Conservation (phyloP, 2,329 filamentous ascomycete species). For the Hymenoscyphus repandus region DNA sequence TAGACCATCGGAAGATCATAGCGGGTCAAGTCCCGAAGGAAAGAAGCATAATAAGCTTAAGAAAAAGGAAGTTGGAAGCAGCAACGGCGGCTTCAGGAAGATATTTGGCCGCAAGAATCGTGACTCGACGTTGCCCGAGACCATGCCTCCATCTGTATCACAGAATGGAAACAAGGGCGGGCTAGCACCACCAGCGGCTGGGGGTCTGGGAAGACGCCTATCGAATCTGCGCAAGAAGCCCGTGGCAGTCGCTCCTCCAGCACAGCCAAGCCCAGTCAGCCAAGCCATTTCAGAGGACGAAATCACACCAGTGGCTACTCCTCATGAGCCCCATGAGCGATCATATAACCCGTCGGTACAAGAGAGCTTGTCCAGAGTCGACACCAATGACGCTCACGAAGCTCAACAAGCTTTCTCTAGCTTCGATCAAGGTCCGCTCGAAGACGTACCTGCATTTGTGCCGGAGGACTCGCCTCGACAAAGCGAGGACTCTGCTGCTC, state of each 20-base stretch:
- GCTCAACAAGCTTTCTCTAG: slow-evolving; percentile 55
- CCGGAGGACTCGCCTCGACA: slow-evolving; percentile 40
- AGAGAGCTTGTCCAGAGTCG: slow-evolving; percentile 52
- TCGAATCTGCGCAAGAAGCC: slow-evolving; percentile 38
- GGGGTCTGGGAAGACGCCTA: slow-evolving; percentile 34
- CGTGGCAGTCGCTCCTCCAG: slow-evolving; percentile 8
- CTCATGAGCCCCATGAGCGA: slow-evolving; percentile 32
- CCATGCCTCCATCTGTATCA: slow-evolving; percentile 46
- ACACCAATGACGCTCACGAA: slow-evolving; percentile 52
- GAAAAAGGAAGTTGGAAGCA: slow-evolving; percentile 36
- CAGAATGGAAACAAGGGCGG: slow-evolving; percentile 41
- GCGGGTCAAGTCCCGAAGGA: slow-evolving; percentile 38
- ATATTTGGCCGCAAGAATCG: slow-evolving; percentile 57
- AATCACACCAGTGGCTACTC: slow-evolving; percentile 24
- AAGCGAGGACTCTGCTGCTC: slow-evolving; percentile 36
- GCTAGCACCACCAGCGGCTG: slow-evolving; percentile 24
- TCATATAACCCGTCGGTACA: slow-evolving; percentile 42
- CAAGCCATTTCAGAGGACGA: slow-evolving; percentile 25
- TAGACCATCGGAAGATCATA: slow-evolving; percentile 23
- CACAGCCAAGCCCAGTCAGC: slow-evolving; percentile 22
- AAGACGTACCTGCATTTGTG: slow-evolving; percentile 79
- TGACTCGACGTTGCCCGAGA: slow-evolving; percentile 45
- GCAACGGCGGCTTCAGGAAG: slow-evolving; percentile 53
- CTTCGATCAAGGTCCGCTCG: slow-evolving; percentile 85
- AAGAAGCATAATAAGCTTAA: slow-evolving; percentile 50